phyloP scores from a whole-genome alignment of 352 stramenopile species.

The Pythium phragmitis region DNA sequence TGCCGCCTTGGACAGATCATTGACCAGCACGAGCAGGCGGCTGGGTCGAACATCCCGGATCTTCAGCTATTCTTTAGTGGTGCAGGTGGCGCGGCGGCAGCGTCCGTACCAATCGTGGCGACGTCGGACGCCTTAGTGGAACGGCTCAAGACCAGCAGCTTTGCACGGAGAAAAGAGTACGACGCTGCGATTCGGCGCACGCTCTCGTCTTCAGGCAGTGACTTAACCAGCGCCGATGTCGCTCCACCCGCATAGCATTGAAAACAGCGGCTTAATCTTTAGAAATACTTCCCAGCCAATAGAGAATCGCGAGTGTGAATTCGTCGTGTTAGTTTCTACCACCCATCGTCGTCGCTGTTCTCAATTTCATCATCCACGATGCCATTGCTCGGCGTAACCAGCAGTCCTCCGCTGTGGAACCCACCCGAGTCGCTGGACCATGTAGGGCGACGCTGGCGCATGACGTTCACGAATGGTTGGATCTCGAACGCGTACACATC shows the following conservation, averaged over 20 bases:
- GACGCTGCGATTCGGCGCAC: constrained; percentile 52
- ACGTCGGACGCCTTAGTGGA: constrained; percentile 24
- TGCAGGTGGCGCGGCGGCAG: neutral
- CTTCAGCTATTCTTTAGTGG: neutral
- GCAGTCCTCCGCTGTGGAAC: neutral
- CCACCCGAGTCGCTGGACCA: neutral
- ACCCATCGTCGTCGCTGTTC: constrained; percentile 45
- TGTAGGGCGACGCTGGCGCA: constrained; percentile 16
- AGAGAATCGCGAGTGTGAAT: too few relatives aligned
- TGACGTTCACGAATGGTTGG: constrained; percentile 59
- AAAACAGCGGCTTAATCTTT: neutral
- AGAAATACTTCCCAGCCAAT: too few relatives aligned
- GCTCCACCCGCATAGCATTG: neutral
- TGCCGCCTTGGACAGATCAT: constrained; percentile 47
- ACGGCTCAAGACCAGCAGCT: constrained; percentile 73
- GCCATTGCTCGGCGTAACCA: neutral
- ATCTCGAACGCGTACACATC: constrained; percentile 71
- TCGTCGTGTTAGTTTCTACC: constrained; percentile 20
- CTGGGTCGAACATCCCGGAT: constrained; percentile 9
- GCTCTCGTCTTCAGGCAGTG: constrained; percentile 19
- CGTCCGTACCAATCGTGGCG: neutral
- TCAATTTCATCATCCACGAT: constrained; percentile 73
- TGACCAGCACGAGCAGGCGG: constrained; percentile 54
- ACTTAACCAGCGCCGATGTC: constrained; percentile 20
- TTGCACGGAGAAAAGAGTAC: constrained; percentile 67